These are phyloP conservation scores for Blepharisma japonicum DNA, from an alignment of 73 alveolate genomes.

Conservation along the genomic window DNA sequence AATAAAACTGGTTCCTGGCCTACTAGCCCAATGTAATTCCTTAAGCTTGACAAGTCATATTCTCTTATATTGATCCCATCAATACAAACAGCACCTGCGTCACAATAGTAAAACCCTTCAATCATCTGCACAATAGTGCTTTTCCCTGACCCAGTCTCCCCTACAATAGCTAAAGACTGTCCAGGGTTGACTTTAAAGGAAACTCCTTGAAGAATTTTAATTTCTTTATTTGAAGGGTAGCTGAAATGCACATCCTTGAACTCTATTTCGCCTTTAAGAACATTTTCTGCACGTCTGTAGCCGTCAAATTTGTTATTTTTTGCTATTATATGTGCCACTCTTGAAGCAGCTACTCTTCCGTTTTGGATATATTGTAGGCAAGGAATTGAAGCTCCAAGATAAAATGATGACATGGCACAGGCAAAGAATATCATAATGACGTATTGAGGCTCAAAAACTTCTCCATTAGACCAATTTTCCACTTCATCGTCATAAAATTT, in stretches of 20 bases:
- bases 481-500: neutral
- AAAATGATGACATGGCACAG: constrained; percentile 14
- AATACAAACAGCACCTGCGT: constrained; percentile 54
- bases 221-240: constrained; percentile 46
- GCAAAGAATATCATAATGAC: constrained; percentile 5
- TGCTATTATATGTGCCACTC: neutral
- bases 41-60: constrained; percentile 11
- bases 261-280: constrained; percentile 31
- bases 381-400: constrained; percentile 11
- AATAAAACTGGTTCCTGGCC: constrained; percentile 49
- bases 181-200: constrained; percentile 54
- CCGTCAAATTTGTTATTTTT: neutral
- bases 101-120: constrained; percentile 73
- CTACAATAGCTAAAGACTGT: constrained; percentile 76
- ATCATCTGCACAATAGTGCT: constrained; percentile 66
- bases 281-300: neutral
- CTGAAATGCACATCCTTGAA: constrained; percentile 33
- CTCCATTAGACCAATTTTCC: neutral
- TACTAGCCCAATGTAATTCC: constrained; percentile 53
- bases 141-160: constrained; percentile 84
- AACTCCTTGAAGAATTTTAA: constrained; percentile 33
- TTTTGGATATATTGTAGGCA: constrained; percentile 3
- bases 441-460: neutral
- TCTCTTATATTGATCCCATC: constrained; percentile 49
- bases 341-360: constrained; percentile 26